phyloP scores from a whole-genome alignment of 108 stramenopile species.

The Chaetoceros tenuissimus region DNA sequence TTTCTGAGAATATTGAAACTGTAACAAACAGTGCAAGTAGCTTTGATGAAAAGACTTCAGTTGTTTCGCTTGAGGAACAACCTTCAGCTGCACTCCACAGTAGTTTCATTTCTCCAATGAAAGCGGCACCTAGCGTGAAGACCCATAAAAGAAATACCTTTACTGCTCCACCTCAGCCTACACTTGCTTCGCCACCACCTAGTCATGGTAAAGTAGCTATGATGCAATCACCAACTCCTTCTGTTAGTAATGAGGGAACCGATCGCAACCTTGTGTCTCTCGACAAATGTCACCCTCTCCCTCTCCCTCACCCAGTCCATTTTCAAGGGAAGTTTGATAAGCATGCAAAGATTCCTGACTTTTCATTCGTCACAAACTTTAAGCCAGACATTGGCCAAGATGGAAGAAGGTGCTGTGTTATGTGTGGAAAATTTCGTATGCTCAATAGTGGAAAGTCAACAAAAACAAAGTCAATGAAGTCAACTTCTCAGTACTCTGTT shows the following conservation, averaged over 20 bases:
- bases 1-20: background rate
- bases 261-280: no score
- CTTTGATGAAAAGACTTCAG: background rate
- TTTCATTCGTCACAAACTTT: background rate
- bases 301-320: background rate
- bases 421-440: conserved; percentile 81
- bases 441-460: conserved; percentile 47
- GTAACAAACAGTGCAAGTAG: background rate
- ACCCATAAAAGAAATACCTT: no score
- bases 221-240: no score
- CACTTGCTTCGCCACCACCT: no score
- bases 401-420: conserved; percentile 81
- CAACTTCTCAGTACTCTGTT: conserved; percentile 6
- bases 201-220: no score
- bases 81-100: background rate
- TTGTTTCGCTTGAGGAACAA: background rate
- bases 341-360: background rate
- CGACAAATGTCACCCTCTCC: background rate
- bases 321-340: background rate
- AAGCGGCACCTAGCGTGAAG: no score
- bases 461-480: conserved; percentile 20
- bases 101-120: no score
- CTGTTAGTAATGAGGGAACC: no score
- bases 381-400: conserved; percentile 24
- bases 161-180: no score